Evolutionary conservation across 768 basidiomycete species (phyloP), one percentile per base, ranked within the genome.

Genomic region (Boletellus sp.): DNA sequence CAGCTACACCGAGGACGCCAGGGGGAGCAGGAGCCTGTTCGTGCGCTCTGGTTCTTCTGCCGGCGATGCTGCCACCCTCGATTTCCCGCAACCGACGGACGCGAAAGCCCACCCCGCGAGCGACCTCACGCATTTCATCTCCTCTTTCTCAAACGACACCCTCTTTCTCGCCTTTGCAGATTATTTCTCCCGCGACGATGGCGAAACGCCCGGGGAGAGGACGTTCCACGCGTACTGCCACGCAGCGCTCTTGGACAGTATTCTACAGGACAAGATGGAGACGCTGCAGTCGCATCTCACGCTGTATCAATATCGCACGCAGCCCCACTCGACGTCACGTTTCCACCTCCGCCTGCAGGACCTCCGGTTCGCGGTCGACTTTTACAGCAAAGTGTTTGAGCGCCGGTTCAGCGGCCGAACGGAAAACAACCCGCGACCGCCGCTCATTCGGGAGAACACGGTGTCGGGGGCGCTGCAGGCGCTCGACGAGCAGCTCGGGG

Each of bases 1-100:
- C 39, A 90, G 90, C 62, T 99, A 98, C 63, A 86, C 85, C 5
- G 89, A 94, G 56, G 96, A 98, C 66, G 91, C 96, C 0, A 82
- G 90, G 56, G 95, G 95, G 9, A 94, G 92, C 58, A 80, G 93
- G 40, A 92, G 90, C 66, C 76, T 96, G 11, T 94, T 94, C 58
- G 86, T 94, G 10, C 84, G 90, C 12, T 89, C 92, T 15, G 90
- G 92, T 16, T 83, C 87, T 13, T 87, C 90, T 26, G 80, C 85
- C 5, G 90, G 90, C 3, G 90, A 93, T 58, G 80, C 89, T 3
- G 90, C 90, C 16, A 85, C 81, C 0, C 78, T 94, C 15, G 94
- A 97, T 62, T 88, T 92, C 58, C 89, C 93, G 0, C 83, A 85
- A 52, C 71, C 84, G 39, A 83, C 79, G 10, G 80, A 85, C 52